Base-by-base conservation (phyloP, 108 stramenopile species). In the Nannochloropsis gaditana region DNA sequence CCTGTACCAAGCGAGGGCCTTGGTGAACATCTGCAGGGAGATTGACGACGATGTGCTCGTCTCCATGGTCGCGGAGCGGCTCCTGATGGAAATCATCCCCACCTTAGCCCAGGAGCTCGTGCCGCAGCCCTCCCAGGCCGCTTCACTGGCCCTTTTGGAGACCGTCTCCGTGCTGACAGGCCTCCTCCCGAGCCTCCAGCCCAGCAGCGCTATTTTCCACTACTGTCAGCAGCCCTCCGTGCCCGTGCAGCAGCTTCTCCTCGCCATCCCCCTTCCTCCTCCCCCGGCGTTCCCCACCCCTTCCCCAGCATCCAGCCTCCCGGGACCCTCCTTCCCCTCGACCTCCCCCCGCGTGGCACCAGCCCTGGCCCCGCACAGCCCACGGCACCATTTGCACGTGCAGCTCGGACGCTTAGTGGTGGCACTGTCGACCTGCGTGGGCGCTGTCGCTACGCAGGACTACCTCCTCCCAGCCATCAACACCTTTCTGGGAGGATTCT, bases 401-500 rank as follows among this genome's bases (percentile, higher is more conserved):
- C 59, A 73, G n/a, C 15, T 6, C n/a, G 15, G 59, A 4, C 59
- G 59, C 6, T 8, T 73, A 2, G 59, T 73, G 15, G 59, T n/a
- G 3, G 59, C 59, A 4, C 59, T 73, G 19, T 73, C 59, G 3
- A 15, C n/a, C n/a, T 73, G 59, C 59, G n/a, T 73, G n/a, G 59
- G 59, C n/a, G 19, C 59, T 8, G 1, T n/a, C 3, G 59, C 59
- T n/a, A 73, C 59, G 59, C 19, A 82, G 19, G 82, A 82, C 21
- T 82, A 45, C 45, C 44, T 82, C 21, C 45, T 82, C 19, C 82
- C 82, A 82, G 82, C 82, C 43, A 9, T 82, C 44, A 45, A 82
- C 21, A 82, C 43, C 19, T 82, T 82, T 21, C 45, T 82, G 19
- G 82, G 82, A n/a, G 45, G 44, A 15, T 82, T 82, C 21, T 19